Base-by-base conservation (phyloP, 345 rosid species). In the Draba incana region DNA sequence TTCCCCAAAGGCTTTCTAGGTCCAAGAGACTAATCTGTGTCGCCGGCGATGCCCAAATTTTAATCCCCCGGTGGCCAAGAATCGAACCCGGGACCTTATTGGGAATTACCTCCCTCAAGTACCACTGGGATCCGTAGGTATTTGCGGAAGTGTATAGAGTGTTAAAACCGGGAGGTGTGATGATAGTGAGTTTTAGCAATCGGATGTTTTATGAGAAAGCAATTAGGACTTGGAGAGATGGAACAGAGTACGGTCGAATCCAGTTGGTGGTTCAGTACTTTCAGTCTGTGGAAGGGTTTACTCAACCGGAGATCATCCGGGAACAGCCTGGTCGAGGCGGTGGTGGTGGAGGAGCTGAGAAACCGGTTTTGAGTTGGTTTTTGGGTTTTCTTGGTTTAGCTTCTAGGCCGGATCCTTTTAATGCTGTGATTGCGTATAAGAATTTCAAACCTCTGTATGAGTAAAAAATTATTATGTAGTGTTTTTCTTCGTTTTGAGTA, bases 121-220 rank as follows among this genome's bases (percentile, higher is more conserved):
- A n/a, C n/a, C n/a, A n/a, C n/a, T n/a, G n/a, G n/a, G n/a, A n/a
- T n/a, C n/a, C n/a, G 37, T 67, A 87, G 96, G 93, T 86, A 49
- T 90, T 88, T 76, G 84, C 86, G 9, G 84, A 90, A 69, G 86
- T 88, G 72, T 85, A 79, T 69, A 74, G 94, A 28, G 86, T 87
- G 62, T 78, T 93, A 14, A 87, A 80, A 77, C 89, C 94, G 0
- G 98, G 97, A 64, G 96, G 98, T 13, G 71, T 82, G 14, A 82
- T 87, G 62, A 84, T 90, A 15, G 92, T 84, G 59, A 88, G 97
- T 82, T 90, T 93, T 57, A 93, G 97, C 92, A 93, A 84, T 73
- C 74, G 96, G 42, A 78, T 90, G 80, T 93, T 93, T 79, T 88
- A 88, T 64, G 96, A 93, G 81, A 93, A 93, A 81, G 97, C 92